Conservation (phyloP, 345 rosid species). For the Cardiospermum halicacabum region DNA sequence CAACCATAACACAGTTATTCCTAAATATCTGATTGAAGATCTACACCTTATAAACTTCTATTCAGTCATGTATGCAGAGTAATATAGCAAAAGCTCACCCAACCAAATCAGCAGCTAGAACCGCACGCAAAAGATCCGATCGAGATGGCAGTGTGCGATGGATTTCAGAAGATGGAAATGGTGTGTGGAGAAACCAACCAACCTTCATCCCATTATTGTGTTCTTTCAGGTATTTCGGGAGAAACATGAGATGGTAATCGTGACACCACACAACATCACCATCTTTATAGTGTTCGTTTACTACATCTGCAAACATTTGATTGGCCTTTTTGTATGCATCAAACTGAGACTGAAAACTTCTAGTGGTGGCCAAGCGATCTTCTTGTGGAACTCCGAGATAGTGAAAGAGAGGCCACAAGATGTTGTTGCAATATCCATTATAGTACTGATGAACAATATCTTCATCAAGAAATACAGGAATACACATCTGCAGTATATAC, state of each 20-base stretch:
- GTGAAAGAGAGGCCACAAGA: constrained; percentile 97
- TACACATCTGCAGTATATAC: constrained; percentile 67
- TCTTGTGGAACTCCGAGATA: constrained; percentile 99
- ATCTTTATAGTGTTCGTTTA: constrained; percentile 82
- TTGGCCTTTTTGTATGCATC: constrained; percentile 96
- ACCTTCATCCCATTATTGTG: constrained; percentile 85
- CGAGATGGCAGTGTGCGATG: constrained; percentile 96
- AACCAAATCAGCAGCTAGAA: constrained; percentile 97
- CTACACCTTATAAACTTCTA: neutral
- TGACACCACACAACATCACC: constrained; percentile 99
- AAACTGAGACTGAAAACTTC: constrained; percentile 98
- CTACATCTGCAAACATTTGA: constrained; percentile 98
- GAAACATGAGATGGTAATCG: constrained; percentile 98
- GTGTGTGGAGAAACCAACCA: constrained; percentile 99
- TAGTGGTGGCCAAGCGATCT: constrained; percentile 96
- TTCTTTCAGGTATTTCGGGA: constrained; percentile 91
- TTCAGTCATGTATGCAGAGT: neutral
- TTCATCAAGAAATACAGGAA: constrained; percentile 98
- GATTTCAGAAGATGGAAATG: constrained; percentile 99
- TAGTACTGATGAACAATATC: constrained; percentile 99
- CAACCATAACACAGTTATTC: neutral
- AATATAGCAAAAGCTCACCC: constrained; percentile 61
- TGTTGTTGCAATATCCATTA: constrained; percentile 98
- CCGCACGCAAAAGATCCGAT: constrained; percentile 86
- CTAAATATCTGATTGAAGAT: neutral